Conservation (phyloP, 1,284 basidiomycete genomes). For the Vanrija sp. region DNA sequence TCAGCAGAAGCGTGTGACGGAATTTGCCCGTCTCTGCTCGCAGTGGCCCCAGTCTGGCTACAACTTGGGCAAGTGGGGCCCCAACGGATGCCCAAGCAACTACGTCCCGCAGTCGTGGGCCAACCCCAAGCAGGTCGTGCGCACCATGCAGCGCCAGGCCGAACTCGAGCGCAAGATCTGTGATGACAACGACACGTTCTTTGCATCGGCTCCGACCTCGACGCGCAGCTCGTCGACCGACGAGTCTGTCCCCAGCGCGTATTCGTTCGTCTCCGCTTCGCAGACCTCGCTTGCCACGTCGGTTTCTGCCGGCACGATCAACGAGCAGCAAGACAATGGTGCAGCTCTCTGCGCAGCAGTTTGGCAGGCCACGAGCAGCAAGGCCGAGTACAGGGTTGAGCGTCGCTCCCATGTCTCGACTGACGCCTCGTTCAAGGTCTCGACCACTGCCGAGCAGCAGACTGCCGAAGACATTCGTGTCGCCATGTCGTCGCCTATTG, state of each 20-base stretch:
- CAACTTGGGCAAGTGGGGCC: slow-evolving; percentile 69
- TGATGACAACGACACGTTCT: slow-evolving; percentile 21
- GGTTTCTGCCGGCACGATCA: background rate
- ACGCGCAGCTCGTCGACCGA: slow-evolving; percentile 18
- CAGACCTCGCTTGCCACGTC: slow-evolving; percentile 23
- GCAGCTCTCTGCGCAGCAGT: slow-evolving; percentile 13
- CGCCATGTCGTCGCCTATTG: slow-evolving; percentile 38
- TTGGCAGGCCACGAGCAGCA: slow-evolving; percentile 8
- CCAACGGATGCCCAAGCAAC: slow-evolving; percentile 49
- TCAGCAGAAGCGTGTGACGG: slow-evolving; percentile 29
- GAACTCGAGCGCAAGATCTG: slow-evolving; percentile 42
- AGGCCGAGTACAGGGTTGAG: background rate
- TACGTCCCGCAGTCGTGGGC: slow-evolving; percentile 71
- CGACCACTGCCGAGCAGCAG: slow-evolving; percentile 12
- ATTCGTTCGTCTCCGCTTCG: slow-evolving; percentile 18
- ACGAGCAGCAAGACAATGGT: background rate
- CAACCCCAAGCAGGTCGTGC: slow-evolving; percentile 60
- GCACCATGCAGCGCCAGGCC: slow-evolving; percentile 61
- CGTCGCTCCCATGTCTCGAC: background rate
- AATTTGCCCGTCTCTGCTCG: slow-evolving; percentile 41
- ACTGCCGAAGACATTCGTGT: slow-evolving; percentile 30
- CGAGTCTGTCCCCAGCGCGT: slow-evolving; percentile 21
- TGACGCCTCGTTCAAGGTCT: no score
- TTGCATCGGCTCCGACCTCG: slow-evolving; percentile 14
- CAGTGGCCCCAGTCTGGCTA: slow-evolving; percentile 78